Base-by-base conservation (phyloP, 768 basidiomycete genomes). In the Rhodotorula toruloides region DNA sequence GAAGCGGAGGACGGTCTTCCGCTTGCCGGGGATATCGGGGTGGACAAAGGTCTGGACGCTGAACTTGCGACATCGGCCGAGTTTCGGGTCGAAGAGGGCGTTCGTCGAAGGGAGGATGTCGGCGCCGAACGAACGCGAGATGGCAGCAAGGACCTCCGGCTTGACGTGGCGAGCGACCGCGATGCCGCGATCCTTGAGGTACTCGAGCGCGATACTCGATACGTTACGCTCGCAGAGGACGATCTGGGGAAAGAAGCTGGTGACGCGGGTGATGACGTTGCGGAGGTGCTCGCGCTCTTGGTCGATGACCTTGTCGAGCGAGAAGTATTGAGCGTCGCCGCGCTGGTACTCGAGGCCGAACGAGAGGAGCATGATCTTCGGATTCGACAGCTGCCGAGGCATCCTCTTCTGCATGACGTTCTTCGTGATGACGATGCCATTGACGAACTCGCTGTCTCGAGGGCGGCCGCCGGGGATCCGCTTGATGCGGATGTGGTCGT, bases 1-100 rank as follows among this genome's bases (percentile, higher is more conserved):
- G 74, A 99, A 98, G 2, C 96, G 87, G 91, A 99, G 92, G 75
- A 91, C 89, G 0, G 94, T 91, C 81, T 99, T 99, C 61, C 96
- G 83, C 25, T 83, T 84, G 27, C 91, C 92, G n/a, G 93, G 91
- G 47, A 98, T 99, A 46, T 93, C 81, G 19, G 85, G 83, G 77
- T 99, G 93, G 69, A 97, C 94, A 76, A 88, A 97, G 0, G 96
- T 96, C 77, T 96, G 91, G 11, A 98, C 83, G 40, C 86, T 83
- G 77, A 91, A 94, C 27, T 84, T 83, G 11, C 84, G 80, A 75
- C 93, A 98, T 73, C 94, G 87, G 4, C 94, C 37, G 40, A 60
- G 40, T 9, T 29, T 17, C 9, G 12, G 48, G 39, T 58, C 57
- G 46, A 32, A n/a, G 29, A 42, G 58, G 34, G 58, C 66, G 31